Base-by-base conservation (phyloP, 108 stramenopile species). In the Craspedostauros australis region DNA sequence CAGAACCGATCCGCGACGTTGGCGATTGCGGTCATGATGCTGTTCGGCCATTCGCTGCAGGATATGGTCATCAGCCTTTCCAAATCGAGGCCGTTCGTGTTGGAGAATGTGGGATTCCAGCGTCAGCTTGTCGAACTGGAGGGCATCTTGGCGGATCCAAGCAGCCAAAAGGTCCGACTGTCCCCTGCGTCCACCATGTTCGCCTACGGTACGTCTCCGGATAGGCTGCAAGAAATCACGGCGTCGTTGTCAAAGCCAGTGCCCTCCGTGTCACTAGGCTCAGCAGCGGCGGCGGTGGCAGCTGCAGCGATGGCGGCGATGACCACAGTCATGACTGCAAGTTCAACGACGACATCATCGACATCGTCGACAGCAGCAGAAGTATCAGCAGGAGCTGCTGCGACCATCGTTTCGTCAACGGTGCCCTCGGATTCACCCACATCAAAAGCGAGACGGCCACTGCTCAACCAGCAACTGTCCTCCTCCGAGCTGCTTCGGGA, bases 51-150 rank as follows among this genome's bases (percentile, higher is more conserved):
- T 38, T 15, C 69, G 12, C 23, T 79, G 39, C 72, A 79, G 38
- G 53, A 72, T 15, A 53, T 73, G 2, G 18, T 86, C 31, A 16
- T 46, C 0, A 73, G 75, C 48, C 59, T 63, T 22, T 47, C 72
- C 1, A 51, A 57, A 39, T 68, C 71, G 36, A 42, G 84, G 28
- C 75, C 84, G 2, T 86, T 86, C 50, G 73, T 82, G 0, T 49
- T 86, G 29, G 84, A 86, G 48, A 86, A 86, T 57, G 58, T 76
- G n/a, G 84, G 84, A 0, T 86, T 81, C 39, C 84, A 86, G 54
- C 39, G 62, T 19, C 84, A 86, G 47, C 41, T 86, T 5, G 72
- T 82, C 3, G 80, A 86, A 49, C 41, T 86, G 39, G 84, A 86
- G 37, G 43, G 63, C 0, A 73, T 77, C 37, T 40, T 86, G 16